Conservation (phyloP, 2,329 filamentous ascomycete species). For the Lanzia echinophila region DNA sequence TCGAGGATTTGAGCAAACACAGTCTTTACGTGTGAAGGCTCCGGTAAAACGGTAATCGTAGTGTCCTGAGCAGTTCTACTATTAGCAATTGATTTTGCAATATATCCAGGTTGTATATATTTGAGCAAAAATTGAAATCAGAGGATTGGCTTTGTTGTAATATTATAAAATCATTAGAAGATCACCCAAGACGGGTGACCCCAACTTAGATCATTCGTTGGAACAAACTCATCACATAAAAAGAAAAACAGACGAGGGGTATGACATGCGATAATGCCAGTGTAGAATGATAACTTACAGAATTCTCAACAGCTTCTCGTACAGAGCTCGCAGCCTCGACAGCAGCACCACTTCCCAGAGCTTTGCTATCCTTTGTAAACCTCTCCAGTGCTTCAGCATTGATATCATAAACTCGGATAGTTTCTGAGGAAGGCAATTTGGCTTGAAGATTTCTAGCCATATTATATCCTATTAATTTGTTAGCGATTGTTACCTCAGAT, state of each 20-base stretch:
- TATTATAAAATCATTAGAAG: slow-evolving; percentile 25
- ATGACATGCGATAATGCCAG: background rate
- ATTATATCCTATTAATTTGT: slow-evolving; percentile 48
- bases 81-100: background rate
- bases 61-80: slow-evolving; percentile 53
- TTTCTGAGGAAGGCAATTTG: slow-evolving; percentile 58
- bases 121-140: slow-evolving; percentile 16
- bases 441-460: slow-evolving; percentile 67
- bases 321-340: slow-evolving; percentile 51
- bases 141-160: slow-evolving; percentile 29
- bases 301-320: slow-evolving; percentile 57
- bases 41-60: slow-evolving; percentile 82
- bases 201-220: slow-evolving; percentile 30
- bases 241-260: slow-evolving; percentile 9
- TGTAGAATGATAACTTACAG: slow-evolving; percentile 43
- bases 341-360: slow-evolving; percentile 33
- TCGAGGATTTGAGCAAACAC: slow-evolving; percentile 75
- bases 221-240: slow-evolving; percentile 28
- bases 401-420: slow-evolving; percentile 58
- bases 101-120: background rate
- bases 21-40: slow-evolving; percentile 77
- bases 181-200: slow-evolving; percentile 24
- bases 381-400: slow-evolving; percentile 49
- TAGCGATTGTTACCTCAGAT: slow-evolving; percentile 13
- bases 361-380: slow-evolving; percentile 45